Percentiles rank a stretch among this genome's conserved stretches.
These are phyloP conservation scores for Lumnitzera racemosa DNA, from an alignment of 345 rosid species.

Conservation along the genomic window DNA sequence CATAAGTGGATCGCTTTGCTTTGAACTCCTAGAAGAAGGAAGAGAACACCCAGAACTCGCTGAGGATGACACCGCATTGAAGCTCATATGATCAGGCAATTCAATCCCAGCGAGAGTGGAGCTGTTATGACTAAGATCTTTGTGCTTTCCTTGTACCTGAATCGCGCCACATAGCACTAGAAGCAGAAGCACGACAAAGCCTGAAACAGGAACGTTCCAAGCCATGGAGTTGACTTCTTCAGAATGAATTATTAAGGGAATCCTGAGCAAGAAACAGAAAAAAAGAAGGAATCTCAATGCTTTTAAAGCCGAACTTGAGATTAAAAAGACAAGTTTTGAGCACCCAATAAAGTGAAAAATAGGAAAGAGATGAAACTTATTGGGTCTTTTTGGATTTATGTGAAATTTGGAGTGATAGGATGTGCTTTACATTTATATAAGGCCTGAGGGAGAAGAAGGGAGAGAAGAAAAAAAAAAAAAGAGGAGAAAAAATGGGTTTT, in stretches of 20 bases:
- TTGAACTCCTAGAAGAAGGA: conserved; percentile 24
- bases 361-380: too few relatives aligned
- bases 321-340: too few relatives aligned
- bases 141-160: conserved; percentile 27
- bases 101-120: conserved; percentile 57
- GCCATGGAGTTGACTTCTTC: conserved; percentile 37
- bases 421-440: neutral
- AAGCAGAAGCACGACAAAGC: conserved; percentile 28
- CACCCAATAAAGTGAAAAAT: too few relatives aligned
- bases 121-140: conserved; percentile 22
- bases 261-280: conserved; percentile 5
- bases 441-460: neutral
- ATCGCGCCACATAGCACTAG: conserved; percentile 23
- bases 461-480: neutral
- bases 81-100: conserved; percentile 52
- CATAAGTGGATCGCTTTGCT: conserved; percentile 13
- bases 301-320: too few relatives aligned
- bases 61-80: conserved; percentile 70
- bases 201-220: conserved; percentile 22
- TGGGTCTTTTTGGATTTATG: neutral
- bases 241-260: conserved; percentile 11
- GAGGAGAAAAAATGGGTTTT: neutral
- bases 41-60: conserved; percentile 45
- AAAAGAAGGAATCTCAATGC: too few relatives aligned
- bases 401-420: neutral